phyloP scores from a whole-genome alignment of 805 yeast genomes.

The Kodamaea laetipori region DNA sequence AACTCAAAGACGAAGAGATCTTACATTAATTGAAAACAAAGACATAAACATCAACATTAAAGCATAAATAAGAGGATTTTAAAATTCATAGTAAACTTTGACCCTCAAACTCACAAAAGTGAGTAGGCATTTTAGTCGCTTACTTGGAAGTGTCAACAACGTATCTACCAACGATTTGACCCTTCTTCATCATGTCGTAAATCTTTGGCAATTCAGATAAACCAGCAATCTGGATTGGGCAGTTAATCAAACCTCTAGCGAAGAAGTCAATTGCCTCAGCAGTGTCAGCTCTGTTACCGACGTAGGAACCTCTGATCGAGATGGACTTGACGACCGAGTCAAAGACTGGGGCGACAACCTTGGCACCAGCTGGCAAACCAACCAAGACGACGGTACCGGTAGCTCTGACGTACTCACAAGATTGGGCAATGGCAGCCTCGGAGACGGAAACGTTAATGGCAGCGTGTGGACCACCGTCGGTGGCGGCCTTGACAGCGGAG shows the following conservation, averaged over 20 bases:
- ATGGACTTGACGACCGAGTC: constrained; percentile 43
- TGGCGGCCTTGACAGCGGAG: constrained; percentile 54
- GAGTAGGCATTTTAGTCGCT: constrained; percentile 1
- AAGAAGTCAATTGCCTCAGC: constrained; percentile 49
- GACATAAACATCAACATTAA: constrained; percentile 5
- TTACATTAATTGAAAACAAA: neutral
- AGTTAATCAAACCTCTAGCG: constrained; percentile 43
- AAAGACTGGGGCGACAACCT: constrained; percentile 42
- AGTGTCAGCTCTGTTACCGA: constrained; percentile 49
- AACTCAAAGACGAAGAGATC: too few relatives aligned
- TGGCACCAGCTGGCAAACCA: constrained; percentile 49
- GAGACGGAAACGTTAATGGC: constrained; percentile 76
- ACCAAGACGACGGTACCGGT: constrained; percentile 47
- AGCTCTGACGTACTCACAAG: constrained; percentile 38
- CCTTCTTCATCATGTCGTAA: constrained; percentile 43
- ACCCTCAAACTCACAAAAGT: too few relatives aligned
- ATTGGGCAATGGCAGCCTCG: constrained; percentile 63
- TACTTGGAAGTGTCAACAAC: constrained; percentile 37
- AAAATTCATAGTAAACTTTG: neutral
- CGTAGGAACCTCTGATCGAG: constrained; percentile 44
- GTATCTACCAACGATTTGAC: constrained; percentile 46
- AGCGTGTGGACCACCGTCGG: constrained; percentile 77
- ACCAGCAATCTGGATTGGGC: constrained; percentile 44
- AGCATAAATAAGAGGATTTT: constrained; percentile 1
- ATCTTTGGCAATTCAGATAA: constrained; percentile 43